Evolutionary conservation across 257 asterid genomes (phyloP).

Genomic region (Solanum habrochaites): DNA sequence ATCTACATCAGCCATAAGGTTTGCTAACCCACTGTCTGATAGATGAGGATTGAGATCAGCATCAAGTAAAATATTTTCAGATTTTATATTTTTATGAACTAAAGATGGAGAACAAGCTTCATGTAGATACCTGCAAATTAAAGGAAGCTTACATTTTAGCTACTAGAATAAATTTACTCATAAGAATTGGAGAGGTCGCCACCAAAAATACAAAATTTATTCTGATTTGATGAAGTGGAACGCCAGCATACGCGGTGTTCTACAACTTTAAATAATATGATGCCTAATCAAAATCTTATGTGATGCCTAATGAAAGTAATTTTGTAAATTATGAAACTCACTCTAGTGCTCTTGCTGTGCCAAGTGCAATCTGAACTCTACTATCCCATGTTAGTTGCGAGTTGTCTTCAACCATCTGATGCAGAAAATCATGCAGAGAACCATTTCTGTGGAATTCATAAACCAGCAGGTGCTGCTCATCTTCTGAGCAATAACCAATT

Average conservation of each 20-base stretch:
- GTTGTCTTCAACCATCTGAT: conserved; percentile 55
- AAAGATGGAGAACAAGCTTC: conserved; percentile 88
- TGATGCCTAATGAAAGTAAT: background rate
- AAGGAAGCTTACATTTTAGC: conserved; percentile 3
- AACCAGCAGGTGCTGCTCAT: conserved; percentile 66
- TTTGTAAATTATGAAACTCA: conserved; percentile 16
- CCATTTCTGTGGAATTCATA: conserved; percentile 79
- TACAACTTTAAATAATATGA: background rate
- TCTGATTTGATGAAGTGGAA: background rate
- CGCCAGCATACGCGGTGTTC: background rate
- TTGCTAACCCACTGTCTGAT: conserved; percentile 80
- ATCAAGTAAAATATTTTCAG: conserved; percentile 81
- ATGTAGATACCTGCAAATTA: conserved; percentile 66
- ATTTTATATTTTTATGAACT: conserved; percentile 78
- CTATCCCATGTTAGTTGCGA: conserved; percentile 72
- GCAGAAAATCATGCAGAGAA: conserved; percentile 61
- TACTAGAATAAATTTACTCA: background rate
- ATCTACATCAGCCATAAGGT: conserved; percentile 62
- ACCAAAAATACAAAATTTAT: background rate
- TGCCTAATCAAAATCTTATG: background rate
- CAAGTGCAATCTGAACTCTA: conserved; percentile 88
- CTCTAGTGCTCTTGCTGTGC: conserved; percentile 96
- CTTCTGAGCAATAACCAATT: conserved; percentile 88
- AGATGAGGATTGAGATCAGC: conserved; percentile 82
- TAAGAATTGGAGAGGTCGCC: background rate